Conservation (phyloP, 805 yeast genomes). For the Suhomyces sp. region DNA sequence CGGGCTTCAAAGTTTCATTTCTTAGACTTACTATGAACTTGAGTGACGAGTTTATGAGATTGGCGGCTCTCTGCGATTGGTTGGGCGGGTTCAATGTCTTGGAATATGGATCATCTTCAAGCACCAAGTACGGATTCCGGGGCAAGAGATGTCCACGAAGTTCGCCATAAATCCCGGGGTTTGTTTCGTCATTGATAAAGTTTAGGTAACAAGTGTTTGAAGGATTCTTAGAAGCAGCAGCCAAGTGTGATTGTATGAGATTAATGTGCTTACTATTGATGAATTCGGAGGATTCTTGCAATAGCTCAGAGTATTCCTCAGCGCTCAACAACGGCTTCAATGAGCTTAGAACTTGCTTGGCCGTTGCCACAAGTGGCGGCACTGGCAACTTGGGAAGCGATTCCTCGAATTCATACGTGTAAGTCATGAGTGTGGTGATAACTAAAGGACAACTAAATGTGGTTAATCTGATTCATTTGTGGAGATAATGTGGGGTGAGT, state of each 20-base stretch:
- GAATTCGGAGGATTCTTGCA: conserved; percentile 45
- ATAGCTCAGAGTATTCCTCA: conserved; percentile 49
- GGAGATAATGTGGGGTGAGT: background rate
- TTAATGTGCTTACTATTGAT: conserved; percentile 39
- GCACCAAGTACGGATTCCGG: conserved; percentile 69
- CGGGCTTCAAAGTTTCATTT: conserved; percentile 53
- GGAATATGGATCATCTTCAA: conserved; percentile 71
- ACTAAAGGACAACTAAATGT: background rate
- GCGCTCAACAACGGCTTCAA: conserved; percentile 56
- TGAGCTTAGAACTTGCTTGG: conserved; percentile 52
- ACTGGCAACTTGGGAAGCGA: conserved; percentile 59
- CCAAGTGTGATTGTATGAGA: conserved; percentile 53
- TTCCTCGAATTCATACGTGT: conserved; percentile 42
- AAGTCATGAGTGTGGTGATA: background rate
- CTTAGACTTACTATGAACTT: conserved; percentile 63
- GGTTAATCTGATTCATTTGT: conserved; percentile 4
- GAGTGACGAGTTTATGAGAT: conserved; percentile 60
- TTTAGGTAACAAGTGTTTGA: conserved; percentile 52
- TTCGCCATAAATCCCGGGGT: conserved; percentile 62
- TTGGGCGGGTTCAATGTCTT: conserved; percentile 54
- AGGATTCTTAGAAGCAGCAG: conserved; percentile 42
- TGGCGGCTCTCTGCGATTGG: conserved; percentile 68
- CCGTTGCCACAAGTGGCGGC: conserved; percentile 52
- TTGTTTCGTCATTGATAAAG: conserved; percentile 45
- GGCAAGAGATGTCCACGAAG: conserved; percentile 67